Percentiles rank a stretch among this genome's conserved stretches.
Evolutionary conservation across 1,284 basidiomycete genomes (phyloP).

Genomic region (Ceratobasidium sp.): DNA sequence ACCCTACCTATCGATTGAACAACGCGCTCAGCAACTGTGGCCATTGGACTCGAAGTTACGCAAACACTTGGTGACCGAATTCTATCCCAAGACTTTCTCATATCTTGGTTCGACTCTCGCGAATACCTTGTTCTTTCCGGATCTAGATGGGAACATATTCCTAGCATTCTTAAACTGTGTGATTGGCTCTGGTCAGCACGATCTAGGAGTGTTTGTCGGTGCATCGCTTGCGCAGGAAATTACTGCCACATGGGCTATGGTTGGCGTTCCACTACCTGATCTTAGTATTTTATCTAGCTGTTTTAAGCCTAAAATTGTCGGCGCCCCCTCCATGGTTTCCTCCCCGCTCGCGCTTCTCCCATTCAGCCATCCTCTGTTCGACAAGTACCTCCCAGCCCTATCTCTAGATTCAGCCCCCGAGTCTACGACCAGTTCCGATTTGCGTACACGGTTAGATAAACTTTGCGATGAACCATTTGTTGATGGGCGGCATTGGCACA

Average conservation of each 20-base stretch:
- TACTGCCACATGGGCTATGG: constrained; percentile 50
- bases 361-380: constrained; percentile 64
- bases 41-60: constrained; percentile 52
- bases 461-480: constrained; percentile 53
- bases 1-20: constrained; percentile 57
- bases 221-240: constrained; percentile 49
- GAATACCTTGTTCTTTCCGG: constrained; percentile 52
- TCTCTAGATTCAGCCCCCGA: constrained; percentile 51
- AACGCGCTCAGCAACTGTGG: constrained; percentile 57
- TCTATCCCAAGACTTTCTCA: constrained; percentile 58
- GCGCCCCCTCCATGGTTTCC: neutral
- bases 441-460: constrained; percentile 10
- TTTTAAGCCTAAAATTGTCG: neutral
- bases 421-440: constrained; percentile 44
- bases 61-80: constrained; percentile 51
- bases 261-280: constrained; percentile 49
- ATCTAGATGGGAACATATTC: constrained; percentile 65
- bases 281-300: constrained; percentile 49
- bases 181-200: constrained; percentile 13
- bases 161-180: constrained; percentile 56
- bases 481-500: constrained; percentile 71
- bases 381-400: constrained; percentile 59
- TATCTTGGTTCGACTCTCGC: constrained; percentile 50
- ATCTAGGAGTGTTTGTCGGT: constrained; percentile 52
- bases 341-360: constrained; percentile 57